phyloP scores from a whole-genome alignment of 768 basidiomycete genomes.

The Mycena polygramma region DNA sequence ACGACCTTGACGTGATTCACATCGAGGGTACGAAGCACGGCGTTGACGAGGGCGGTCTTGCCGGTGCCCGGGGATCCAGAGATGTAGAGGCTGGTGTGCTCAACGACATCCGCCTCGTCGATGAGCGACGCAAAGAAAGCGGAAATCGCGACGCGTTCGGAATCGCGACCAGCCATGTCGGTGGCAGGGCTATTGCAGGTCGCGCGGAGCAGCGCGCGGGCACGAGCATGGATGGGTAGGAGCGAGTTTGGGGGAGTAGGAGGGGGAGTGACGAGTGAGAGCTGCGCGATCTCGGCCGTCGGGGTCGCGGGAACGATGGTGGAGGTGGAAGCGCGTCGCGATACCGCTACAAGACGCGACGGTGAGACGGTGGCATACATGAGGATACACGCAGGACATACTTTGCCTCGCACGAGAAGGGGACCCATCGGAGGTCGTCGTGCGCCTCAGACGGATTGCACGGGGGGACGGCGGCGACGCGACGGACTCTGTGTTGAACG shows the following conservation, averaged over 20 bases:
- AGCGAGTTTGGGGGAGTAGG: conserved; percentile 67
- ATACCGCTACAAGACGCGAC: conserved; percentile 51
- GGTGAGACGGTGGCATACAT: conserved; percentile 22
- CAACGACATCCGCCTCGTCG: conserved; percentile 44
- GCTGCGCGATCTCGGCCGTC: conserved; percentile 54
- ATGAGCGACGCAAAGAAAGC: conserved; percentile 73
- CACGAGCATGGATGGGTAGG: conserved; percentile 68
- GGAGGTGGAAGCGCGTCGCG: conserved; percentile 64
- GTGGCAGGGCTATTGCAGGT: conserved; percentile 69
- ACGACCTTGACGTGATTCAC: conserved; percentile 62
- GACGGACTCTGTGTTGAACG: conserved; percentile 57
- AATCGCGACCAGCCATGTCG: conserved; percentile 76
- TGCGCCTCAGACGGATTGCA: conserved; percentile 41
- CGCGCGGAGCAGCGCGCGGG: conserved; percentile 77
- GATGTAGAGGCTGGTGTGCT: conserved; percentile 77
- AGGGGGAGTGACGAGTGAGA: conserved; percentile 71
- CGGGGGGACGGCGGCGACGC: conserved; percentile 35
- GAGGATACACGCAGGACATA: conserved; percentile 46
- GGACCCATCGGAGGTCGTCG: conserved; percentile 51
- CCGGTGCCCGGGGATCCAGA: conserved; percentile 95
- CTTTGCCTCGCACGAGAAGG: conserved; percentile 61
- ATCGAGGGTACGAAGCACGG: conserved; percentile 63
- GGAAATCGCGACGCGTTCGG: conserved; percentile 70
- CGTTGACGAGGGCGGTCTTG: conserved; percentile 88
- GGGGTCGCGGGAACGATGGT: conserved; percentile 61